These are phyloP conservation scores for Marasmius tenuissimus DNA, from an alignment of 1,284 basidiomycete species.

Conservation along the genomic window DNA sequence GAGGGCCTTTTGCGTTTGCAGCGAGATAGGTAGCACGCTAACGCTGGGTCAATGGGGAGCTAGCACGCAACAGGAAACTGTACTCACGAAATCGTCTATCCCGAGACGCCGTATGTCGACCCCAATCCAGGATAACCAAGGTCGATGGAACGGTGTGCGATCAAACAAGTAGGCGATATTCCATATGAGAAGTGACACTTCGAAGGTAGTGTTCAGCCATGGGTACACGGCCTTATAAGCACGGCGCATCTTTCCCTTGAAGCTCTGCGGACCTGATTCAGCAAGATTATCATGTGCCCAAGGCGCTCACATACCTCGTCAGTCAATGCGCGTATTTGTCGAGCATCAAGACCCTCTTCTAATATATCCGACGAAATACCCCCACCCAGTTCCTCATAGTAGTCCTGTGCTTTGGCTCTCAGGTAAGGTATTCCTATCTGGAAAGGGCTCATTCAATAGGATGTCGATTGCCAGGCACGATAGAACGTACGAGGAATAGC, in stretches of 20 bases:
- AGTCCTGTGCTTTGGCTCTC: conserved; percentile 85
- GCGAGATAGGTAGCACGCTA: conserved; percentile 42
- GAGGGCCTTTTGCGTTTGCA: conserved; percentile 31
- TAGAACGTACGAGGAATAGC: conserved; percentile 64
- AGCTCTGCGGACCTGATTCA: conserved; percentile 26
- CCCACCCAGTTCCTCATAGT: conserved; percentile 89
- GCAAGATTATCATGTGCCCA: conserved; percentile 6
- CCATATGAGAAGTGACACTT: conserved; percentile 80
- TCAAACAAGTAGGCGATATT: conserved; percentile 94
- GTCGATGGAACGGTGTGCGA: conserved; percentile 84
- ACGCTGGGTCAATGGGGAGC: conserved; percentile 8
- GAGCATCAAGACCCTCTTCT: conserved; percentile 49
- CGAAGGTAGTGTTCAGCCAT: conserved; percentile 75
- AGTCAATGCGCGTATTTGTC: conserved; percentile 43
- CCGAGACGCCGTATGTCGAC: conserved; percentile 80
- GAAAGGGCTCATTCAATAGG: background rate
- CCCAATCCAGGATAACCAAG: conserved; percentile 87
- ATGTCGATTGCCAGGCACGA: background rate
- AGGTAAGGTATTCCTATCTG: conserved; percentile 90
- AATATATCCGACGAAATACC: conserved; percentile 68
- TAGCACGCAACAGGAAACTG: background rate
- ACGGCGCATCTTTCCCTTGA: conserved; percentile 50
- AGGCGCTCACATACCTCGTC: conserved; percentile 44
- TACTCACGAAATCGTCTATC: conserved; percentile 70
- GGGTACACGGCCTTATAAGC: conserved; percentile 79